These are phyloP conservation scores for Gossypium trilobum DNA, from an alignment of 441 rosid species.

Conservation along the genomic window DNA sequence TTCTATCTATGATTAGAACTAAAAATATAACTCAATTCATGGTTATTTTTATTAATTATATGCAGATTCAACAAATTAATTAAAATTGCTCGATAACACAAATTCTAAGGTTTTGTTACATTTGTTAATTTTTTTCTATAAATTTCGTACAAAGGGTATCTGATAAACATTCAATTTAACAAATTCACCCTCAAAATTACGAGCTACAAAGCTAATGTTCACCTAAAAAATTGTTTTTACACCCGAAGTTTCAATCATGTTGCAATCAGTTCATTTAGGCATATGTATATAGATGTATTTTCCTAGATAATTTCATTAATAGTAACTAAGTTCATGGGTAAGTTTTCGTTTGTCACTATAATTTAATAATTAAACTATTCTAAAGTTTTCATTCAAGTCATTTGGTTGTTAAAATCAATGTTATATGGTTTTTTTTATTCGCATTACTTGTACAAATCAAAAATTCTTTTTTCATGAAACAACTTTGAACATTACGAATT, in stretches of 20 bases:
- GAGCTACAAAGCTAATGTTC: neutral
- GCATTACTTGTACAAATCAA: neutral
- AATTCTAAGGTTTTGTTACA: neutral
- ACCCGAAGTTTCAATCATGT: neutral
- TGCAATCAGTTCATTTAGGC: neutral
- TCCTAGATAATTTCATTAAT: neutral
- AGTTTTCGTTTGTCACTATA: no score
- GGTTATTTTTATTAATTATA: neutral
- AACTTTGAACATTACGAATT: neutral
- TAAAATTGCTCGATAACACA: neutral
- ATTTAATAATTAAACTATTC: no score
- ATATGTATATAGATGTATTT: neutral
- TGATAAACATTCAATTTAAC: no score
- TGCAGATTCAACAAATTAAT: neutral
- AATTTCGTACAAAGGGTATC: no score
- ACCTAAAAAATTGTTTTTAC: neutral
- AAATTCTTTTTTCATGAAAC: no score
- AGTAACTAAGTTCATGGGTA: neutral
- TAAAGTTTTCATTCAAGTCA: no score
- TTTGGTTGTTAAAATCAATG: no score
- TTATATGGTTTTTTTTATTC: no score
- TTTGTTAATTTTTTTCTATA: neutral
- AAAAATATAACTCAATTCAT: no score
- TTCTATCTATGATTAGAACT: neutral
- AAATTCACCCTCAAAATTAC: no score